Base-by-base conservation (phyloP, 352 stramenopile genomes). In the Phytophthora tubulina region DNA sequence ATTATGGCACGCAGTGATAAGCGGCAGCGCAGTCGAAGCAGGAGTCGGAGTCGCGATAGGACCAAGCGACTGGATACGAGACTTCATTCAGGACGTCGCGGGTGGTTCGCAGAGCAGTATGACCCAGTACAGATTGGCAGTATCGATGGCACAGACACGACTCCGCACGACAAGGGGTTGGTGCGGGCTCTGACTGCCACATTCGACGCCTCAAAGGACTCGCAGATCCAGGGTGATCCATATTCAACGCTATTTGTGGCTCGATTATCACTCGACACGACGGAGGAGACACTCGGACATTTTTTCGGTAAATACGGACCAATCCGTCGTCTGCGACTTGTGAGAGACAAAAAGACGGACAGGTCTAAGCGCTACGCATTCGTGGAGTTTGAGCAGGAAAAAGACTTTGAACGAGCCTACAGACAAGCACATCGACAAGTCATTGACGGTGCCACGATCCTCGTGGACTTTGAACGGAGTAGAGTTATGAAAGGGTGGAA, bases 401-500 rank as follows among this genome's bases (percentile, higher is more conserved):
- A 70, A 21, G 75, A 79, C 46, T 94, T 93, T 49, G 76, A 80
- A 58, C 65, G 62, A 33, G 89, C 89, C 7, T 95, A 94, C 54
- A 67, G 72, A 41, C 62, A 77, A 10, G 73, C 81, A n/a, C 82
- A 96, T 63, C 71, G 78, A 21, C 76, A 72, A 0, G 70, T 79
- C 44, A 75, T 95, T 48, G 89, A 96, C 48, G 87, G 83, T 4
- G 82, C 75, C 41, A 61, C 61, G 0, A 83, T 96, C 30, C 75
- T 96, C 11, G 89, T 95, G 41, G 89, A 95, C 39, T 96, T 80
- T 62, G 89, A 96, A 63, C 85, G 89, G 38, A 82, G 81, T 54
- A 81, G 89, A 35, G 83, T 93, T 36, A 94, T 96, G 86, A 78
- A 80, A 13, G 86, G 83, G 1, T 96, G 89, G 89, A 96, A 96